Conservation (phyloP, 1,139 yeast genomes). For the Saccharomycopsis hybrid region DNA sequence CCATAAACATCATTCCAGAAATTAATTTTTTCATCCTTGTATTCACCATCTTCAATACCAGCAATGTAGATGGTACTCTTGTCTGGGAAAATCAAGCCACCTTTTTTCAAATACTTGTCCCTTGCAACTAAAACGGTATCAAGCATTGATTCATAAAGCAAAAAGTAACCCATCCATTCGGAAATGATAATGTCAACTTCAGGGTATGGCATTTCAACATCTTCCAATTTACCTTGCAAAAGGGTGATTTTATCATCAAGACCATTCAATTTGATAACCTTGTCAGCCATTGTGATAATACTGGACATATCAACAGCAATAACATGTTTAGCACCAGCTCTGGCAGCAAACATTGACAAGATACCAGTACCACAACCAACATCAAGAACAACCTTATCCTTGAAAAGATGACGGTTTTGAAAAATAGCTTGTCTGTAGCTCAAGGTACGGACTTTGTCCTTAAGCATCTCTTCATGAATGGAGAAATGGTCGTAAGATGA, state of each 20-base stretch:
- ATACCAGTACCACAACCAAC: constrained; percentile 99
- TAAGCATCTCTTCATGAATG: constrained; percentile 98
- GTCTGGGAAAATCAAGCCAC: constrained; percentile 93
- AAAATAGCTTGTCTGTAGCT: constrained; percentile 90
- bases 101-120: constrained; percentile 79
- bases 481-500: constrained; percentile 95
- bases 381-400: constrained; percentile 92
- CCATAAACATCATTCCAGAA: constrained; percentile 98
- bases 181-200: constrained; percentile 92
- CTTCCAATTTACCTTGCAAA: constrained; percentile 91
- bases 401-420: constrained; percentile 83
- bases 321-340: constrained; percentile 96
- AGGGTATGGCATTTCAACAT: constrained; percentile 70
- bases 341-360: constrained; percentile 96
- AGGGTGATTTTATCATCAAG: constrained; percentile 81
- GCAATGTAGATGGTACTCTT: constrained; percentile 88
- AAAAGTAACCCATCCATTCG: constrained; percentile 99
- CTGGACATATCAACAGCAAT: constrained; percentile 97
- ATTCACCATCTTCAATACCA: constrained; percentile 90
- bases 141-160: constrained; percentile 94
- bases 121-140: constrained; percentile 94
- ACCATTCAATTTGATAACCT: constrained; percentile 81
- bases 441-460: constrained; percentile 88
- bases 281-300: constrained; percentile 88
- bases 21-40: constrained; percentile 86